A percentile compares a stretch with the other conserved stretches of the same genome.
phyloP scores from a whole-genome alignment of 2,329 filamentous ascomycete genomes.

The Ophiostoma quercus region DNA sequence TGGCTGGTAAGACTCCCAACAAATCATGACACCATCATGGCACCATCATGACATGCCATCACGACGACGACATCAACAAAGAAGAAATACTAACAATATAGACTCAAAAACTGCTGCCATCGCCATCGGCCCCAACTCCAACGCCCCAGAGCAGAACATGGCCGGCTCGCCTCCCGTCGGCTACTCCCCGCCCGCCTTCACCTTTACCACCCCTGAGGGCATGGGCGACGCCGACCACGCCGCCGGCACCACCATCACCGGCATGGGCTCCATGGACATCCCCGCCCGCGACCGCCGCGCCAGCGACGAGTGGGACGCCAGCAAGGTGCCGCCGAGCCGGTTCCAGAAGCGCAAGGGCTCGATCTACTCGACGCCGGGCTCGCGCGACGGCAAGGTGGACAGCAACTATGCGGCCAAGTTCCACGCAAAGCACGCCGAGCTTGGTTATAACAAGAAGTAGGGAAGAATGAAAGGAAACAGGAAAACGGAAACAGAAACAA shows the following conservation, averaged over 20 bases:
- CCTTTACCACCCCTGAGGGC: slow-evolving; percentile 16
- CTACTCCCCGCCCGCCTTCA: slow-evolving; percentile 20
- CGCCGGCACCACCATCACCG: neutral
- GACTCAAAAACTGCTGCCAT: slow-evolving; percentile 17
- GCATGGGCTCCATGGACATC: neutral
- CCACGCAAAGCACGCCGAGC: slow-evolving; percentile 55
- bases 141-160: neutral
- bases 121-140: slow-evolving; percentile 18
- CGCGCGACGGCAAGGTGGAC: slow-evolving; percentile 60
- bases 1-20: neutral
- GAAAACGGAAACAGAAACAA: neutral
- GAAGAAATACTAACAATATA: neutral
- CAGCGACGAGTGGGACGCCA: slow-evolving; percentile 42
- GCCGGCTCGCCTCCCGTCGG: slow-evolving; percentile 16
- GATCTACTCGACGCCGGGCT: slow-evolving; percentile 61
- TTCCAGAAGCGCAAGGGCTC: slow-evolving; percentile 67
- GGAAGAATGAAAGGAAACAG: neutral
- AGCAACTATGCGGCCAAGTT: slow-evolving; percentile 55
- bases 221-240: neutral
- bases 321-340: slow-evolving; percentile 60
- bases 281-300: slow-evolving; percentile 20
- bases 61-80: neutral
- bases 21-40: neutral
- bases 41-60: neutral
- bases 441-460: slow-evolving; percentile 39